Evolutionary conservation across 345 rosid genomes (phyloP), one percentile per base, ranked within the genome.

Genomic region (Leavenworthia alabamica): DNA sequence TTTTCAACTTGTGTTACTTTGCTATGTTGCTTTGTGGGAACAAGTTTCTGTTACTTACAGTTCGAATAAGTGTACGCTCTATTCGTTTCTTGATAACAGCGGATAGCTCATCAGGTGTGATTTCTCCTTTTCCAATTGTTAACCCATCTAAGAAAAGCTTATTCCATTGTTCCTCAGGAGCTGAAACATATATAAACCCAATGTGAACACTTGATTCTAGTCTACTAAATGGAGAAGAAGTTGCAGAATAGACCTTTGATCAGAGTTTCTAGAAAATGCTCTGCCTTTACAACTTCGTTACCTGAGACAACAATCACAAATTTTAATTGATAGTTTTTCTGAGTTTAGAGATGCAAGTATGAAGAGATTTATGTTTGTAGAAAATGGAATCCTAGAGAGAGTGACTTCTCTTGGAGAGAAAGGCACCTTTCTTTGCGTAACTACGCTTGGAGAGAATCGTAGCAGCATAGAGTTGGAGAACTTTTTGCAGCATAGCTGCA

Each of bases 101-200:
- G 56, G 79, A 76, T 49, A 89, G 65, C 66, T 89, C 93, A 41
- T 88, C 85, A 0, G 87, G 80, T 8, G 75, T 50, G 51, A 82
- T 66, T 26, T 85, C 79, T 36, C 96, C 96, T 77, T 86, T 86
- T 24, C 86, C 90, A 9, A 79, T 45, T 6, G 82, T 81, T 81
- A 91, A 56, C 44, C 95, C 96, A 1, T 79, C 75, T 35, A 92
- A 50, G 75, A 88, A 77, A 56, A 85, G 77, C 66, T 63, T 88
- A 74, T 82, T 88, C 96, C 98, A 89, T 54, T 82, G 78, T 71
- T 83, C 90, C 75, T 86, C 90, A 2, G 96, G 89, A 83, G 90
- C 96, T 92, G 83, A 74, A 69, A 60, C 50, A 23, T 36, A 69
- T 33, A 44, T 45, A 71, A 19, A 42, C 36, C 68, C 58, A 55